Evolutionary conservation across 2,329 filamentous ascomycete genomes (phyloP), one percentile per base, ranked within the genome.

Genomic region (Amphichorda felina): DNA sequence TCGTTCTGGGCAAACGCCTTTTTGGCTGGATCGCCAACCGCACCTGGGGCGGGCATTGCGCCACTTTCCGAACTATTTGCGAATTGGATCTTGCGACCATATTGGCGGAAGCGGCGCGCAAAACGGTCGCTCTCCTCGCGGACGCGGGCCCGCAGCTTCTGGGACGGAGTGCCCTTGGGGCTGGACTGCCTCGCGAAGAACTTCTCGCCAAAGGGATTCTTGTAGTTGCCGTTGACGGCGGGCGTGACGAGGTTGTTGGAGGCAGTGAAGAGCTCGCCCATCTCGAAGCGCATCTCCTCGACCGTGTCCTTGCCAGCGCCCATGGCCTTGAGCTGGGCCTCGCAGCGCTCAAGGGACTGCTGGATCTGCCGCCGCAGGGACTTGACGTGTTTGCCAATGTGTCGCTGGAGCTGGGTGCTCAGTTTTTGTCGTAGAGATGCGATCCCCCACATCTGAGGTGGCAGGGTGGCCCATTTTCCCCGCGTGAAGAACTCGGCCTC

Each of bases 171-270:
- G 17, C 66, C 67, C 39, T 63, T 62, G 10, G 65, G 61, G 30
- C 58, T 63, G 3, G 64, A 65, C 9, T 66, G 64, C 8, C 64
- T 55, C 6, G 65, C 57, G 46, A 70, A 70, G 53, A 70, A 70
- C 36, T 55, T 58, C 45, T 67, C 65, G 38, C 63, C 63, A 13
- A 67, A 64, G 0, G 66, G 66, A 40, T 70, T 70, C 55, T 70
- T 70, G 59, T 70, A 70, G 52, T 67, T 68, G 34, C 66, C 67
- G 36, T 70, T 66, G 18, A 70, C 63, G 27, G 67, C 66, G 3
- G 66, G 66, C 1, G 64, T 68, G 26, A 70, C 64, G n/a, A 70
- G 58, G 36, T 70, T 67, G 51, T 68, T 68, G 22, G 64, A 70
- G 1, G 60, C 55, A 0, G 66, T 68, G 40, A 70, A 70, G 5